These are phyloP conservation scores for Zygnema cylindricum DNA, from an alignment of 139 green algal species.

Conservation along the genomic window DNA sequence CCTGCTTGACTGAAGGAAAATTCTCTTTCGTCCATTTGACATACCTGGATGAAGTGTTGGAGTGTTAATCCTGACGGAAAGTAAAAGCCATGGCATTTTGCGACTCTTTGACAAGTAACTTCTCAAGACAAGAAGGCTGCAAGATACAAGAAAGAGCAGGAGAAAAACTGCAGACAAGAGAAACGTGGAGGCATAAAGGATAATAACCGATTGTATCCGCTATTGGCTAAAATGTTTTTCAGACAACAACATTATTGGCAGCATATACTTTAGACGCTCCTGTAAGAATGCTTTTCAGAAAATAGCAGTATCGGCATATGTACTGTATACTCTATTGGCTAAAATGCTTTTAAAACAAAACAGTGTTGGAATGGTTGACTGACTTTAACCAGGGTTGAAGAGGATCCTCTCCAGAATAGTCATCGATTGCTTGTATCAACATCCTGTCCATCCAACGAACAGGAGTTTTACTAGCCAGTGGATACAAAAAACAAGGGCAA, in stretches of 20 bases:
- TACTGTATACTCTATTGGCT: no score
- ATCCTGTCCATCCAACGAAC: slow-evolving; percentile 11
- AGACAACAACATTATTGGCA: no score
- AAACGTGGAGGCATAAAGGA: no score
- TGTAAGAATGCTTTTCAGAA: no score
- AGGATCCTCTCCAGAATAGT: slow-evolving; percentile 80
- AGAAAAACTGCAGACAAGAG: background rate
- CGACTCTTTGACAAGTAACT: slow-evolving; percentile 1
- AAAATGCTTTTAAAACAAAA: no score
- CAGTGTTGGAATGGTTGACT: no score
- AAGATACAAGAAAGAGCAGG: background rate
- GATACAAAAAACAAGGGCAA: no score
- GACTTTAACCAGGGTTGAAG: slow-evolving; percentile 82
- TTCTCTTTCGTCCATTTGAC: slow-evolving; percentile 89
- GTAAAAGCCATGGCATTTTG: background rate
- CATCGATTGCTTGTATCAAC: slow-evolving; percentile 67
- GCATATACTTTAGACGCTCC: no score
- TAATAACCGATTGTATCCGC: no score
- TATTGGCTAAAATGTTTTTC: no score
- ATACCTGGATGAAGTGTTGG: slow-evolving; percentile 70
- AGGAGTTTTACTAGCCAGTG: background rate
- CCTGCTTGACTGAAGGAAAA: slow-evolving; percentile 72
- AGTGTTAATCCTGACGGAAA: slow-evolving; percentile 17
- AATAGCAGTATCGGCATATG: no score
- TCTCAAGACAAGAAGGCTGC: slow-evolving; percentile 6